phyloP scores from a whole-genome alignment of 2,329 filamentous ascomycete species.

The Fusarium albidum region DNA sequence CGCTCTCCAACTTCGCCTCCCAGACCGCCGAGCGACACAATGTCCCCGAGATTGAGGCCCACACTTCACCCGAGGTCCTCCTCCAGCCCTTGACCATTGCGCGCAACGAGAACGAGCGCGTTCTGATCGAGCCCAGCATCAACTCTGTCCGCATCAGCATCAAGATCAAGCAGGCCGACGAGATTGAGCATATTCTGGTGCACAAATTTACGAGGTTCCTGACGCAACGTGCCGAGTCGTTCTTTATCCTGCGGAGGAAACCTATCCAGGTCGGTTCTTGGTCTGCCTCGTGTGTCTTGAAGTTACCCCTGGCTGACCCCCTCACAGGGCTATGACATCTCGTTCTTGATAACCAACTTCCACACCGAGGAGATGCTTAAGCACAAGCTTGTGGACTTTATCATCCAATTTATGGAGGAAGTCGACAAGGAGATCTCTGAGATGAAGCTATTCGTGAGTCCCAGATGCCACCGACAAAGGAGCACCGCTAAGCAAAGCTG shows the following conservation, averaged over 20 bases:
- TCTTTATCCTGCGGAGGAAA: conserved; percentile 96
- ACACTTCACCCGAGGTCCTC: conserved; percentile 90
- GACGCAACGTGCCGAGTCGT: conserved; percentile 82
- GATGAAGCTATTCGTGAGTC: conserved; percentile 98
- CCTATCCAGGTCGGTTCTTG: conserved; percentile 79
- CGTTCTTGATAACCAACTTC: conserved; percentile 98
- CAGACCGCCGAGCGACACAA: conserved; percentile 97
- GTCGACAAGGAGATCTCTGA: conserved; percentile 99
- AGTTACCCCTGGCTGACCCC: conserved; percentile 30
- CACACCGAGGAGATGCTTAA: conserved; percentile 99
- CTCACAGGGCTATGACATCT: conserved; percentile 91
- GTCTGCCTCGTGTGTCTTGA: neutral
- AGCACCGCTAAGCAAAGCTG: conserved; percentile 25
- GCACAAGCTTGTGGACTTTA: conserved; percentile 98
- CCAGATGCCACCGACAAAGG: neutral
- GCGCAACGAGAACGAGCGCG: conserved; percentile 96
- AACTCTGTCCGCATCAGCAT: conserved; percentile 98
- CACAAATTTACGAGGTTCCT: conserved; percentile 98
- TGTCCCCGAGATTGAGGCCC: conserved; percentile 95
- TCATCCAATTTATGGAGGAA: conserved; percentile 99
- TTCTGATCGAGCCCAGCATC: conserved; percentile 94
- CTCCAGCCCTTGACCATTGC: conserved; percentile 90
- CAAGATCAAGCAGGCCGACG: conserved; percentile 99
- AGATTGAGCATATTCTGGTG: conserved; percentile 97
- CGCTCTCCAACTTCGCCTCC: conserved; percentile 91